These are phyloP conservation scores for Paramecium bursaria DNA, from an alignment of 73 alveolate species.

Conservation along the genomic window DNA sequence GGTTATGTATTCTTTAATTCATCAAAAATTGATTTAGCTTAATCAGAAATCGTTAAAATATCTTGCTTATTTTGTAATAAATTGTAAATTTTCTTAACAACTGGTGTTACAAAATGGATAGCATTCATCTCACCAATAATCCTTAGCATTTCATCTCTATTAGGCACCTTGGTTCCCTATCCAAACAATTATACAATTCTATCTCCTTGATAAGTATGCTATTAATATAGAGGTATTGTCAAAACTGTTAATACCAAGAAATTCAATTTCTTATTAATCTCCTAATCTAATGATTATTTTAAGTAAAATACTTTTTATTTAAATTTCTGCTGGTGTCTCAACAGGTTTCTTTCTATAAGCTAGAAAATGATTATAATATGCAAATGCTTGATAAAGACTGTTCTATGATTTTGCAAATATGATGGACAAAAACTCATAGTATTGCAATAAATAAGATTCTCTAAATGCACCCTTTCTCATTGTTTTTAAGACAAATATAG, in stretches of 20 bases:
- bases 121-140: constrained; percentile 51
- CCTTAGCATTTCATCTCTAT: constrained; percentile 37
- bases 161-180: constrained; percentile 46
- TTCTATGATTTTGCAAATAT: constrained; percentile 34
- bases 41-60: constrained; percentile 40
- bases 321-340: constrained; percentile 18
- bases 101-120: constrained; percentile 32
- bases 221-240: not conserved
- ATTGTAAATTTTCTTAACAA: not conserved
- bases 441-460: constrained; percentile 19
- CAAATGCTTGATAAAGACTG: constrained; percentile 33
- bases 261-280: constrained; percentile 14
- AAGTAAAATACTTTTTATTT: too few species aligned
- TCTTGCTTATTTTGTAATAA: constrained; percentile 18
- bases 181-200: constrained; percentile 13
- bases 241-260: constrained; percentile 41
- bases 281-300: too few species aligned
- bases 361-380: constrained; percentile 45
- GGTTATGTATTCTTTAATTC: constrained; percentile 16
- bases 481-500: constrained; percentile 10
- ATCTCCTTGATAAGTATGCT: constrained; percentile 5
- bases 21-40: constrained; percentile 16
- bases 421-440: constrained; percentile 20
- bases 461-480: constrained; percentile 48
- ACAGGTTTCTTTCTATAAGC: constrained; percentile 54